These are phyloP conservation scores for Colletotrichum falcatum DNA, from an alignment of 2,329 filamentous ascomycete genomes.

Conservation along the genomic window DNA sequence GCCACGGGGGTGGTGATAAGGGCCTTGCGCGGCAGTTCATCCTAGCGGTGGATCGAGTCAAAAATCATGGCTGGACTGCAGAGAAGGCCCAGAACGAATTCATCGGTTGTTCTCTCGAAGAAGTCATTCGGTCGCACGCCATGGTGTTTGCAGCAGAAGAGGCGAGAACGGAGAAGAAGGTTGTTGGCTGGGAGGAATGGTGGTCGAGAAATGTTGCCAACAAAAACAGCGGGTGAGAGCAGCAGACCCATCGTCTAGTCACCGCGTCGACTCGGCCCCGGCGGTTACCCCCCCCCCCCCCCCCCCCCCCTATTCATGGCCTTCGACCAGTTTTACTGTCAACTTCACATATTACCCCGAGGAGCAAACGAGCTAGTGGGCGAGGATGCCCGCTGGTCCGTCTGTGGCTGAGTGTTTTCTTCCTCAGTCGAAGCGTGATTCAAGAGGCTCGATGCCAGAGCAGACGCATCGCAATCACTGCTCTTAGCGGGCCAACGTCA, in stretches of 20 bases:
- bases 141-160: slow-evolving; percentile 96
- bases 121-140: slow-evolving; percentile 89
- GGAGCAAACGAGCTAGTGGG: too few relatives aligned
- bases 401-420: too few relatives aligned
- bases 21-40: slow-evolving; percentile 85
- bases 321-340: too few relatives aligned
- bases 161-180: slow-evolving; percentile 75
- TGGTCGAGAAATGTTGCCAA: slow-evolving; percentile 65
- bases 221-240: slow-evolving; percentile 6
- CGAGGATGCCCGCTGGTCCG: too few relatives aligned
- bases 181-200: slow-evolving; percentile 82
- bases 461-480: too few relatives aligned
- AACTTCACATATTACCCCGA: too few relatives aligned
- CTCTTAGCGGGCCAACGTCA: too few relatives aligned
- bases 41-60: slow-evolving; percentile 82
- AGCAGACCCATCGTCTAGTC: background rate
- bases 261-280: background rate
- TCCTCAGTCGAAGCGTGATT: too few relatives aligned
- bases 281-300: too few relatives aligned
- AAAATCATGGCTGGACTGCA: slow-evolving; percentile 75
- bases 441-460: too few relatives aligned
- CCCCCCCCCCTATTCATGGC: too few relatives aligned
- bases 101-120: slow-evolving; percentile 86
- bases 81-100: slow-evolving; percentile 78
- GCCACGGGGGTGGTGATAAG: slow-evolving; percentile 41